These are phyloP conservation scores for Cryptosporidium xiaoi DNA, from an alignment of 169 alveolate species.

Conservation along the genomic window DNA sequence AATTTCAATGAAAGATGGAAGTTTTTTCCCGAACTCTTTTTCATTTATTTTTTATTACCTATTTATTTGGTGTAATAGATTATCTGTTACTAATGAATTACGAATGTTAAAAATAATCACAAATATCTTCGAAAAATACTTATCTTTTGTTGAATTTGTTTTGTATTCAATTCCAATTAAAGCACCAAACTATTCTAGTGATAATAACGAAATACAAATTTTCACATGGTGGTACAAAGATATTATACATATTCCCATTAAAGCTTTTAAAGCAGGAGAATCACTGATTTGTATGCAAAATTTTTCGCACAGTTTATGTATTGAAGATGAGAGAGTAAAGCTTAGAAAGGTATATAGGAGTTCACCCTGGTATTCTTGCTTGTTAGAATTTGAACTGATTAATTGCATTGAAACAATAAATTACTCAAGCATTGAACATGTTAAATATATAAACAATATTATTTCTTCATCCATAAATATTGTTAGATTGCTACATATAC, in stretches of 20 bases:
- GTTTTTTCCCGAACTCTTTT: neutral
- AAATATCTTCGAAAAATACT: neutral
- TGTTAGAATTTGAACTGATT: constrained; percentile 19
- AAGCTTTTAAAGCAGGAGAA: constrained; percentile 24
- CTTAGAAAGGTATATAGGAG: constrained; percentile 13
- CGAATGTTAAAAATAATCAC: constrained; percentile 1
- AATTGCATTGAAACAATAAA: neutral
- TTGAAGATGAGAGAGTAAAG: neutral
- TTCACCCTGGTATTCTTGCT: constrained; percentile 43
- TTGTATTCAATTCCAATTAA: constrained; percentile 29
- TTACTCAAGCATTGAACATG: neutral
- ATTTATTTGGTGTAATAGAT: constrained; percentile 50
- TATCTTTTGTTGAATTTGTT: constrained; percentile 22
- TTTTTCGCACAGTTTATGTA: neutral
- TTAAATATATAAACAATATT: neutral
- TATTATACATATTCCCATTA: constrained; percentile 15
- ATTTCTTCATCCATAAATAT: constrained; percentile 8
- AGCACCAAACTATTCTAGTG: neutral
- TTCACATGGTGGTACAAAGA: constrained; percentile 54
- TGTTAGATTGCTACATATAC: constrained; percentile 18
- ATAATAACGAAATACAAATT: neutral
- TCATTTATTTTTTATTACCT: constrained; percentile 32
- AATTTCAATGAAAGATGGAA: neutral
- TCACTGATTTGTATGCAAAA: neutral
- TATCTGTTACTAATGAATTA: neutral